These are phyloP conservation scores for Ceriops zippeliana DNA, from an alignment of 345 rosid species.

Conservation along the genomic window DNA sequence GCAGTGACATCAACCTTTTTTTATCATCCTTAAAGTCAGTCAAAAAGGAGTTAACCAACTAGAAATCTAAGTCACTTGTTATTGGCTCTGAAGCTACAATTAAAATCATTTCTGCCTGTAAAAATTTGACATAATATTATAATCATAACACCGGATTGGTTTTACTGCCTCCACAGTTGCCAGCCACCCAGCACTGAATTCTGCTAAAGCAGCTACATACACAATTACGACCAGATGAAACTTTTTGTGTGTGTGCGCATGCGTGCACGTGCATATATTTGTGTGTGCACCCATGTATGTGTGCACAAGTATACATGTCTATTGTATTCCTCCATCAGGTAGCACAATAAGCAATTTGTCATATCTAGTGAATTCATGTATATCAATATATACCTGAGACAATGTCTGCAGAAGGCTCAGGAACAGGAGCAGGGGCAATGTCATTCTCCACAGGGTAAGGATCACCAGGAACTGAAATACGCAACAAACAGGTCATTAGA, in stretches of 20 bases:
- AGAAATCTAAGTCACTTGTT: not conserved
- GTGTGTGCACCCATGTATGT: no score
- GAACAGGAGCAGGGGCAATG: constrained; percentile 49
- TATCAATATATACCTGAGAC: constrained; percentile 43
- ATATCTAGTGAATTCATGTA: not conserved
- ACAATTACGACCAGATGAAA: not conserved
- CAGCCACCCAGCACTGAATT: not conserved
- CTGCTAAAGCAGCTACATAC: not conserved
- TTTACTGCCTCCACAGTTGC: not conserved
- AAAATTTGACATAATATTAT: not conserved
- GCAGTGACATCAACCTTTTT: no score
- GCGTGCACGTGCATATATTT: no score
- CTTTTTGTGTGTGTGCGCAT: not conserved
- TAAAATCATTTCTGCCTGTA: not conserved
- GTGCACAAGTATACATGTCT: no score
- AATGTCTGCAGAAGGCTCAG: constrained; percentile 41
- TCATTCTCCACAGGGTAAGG: constrained; percentile 51
- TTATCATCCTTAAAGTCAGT: no score
- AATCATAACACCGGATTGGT: not conserved
- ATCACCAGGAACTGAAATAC: constrained; percentile 75
- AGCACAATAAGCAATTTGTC: not conserved
- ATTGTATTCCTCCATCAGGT: not conserved
- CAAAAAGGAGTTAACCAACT: not conserved
- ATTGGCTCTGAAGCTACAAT: not conserved
- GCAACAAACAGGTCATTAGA: not conserved